A percentile compares a stretch with the other conserved stretches of the same genome.
Evolutionary conservation across 352 stramenopile genomes (phyloP).

Genomic region (Globisporangium uncinulatum): DNA sequence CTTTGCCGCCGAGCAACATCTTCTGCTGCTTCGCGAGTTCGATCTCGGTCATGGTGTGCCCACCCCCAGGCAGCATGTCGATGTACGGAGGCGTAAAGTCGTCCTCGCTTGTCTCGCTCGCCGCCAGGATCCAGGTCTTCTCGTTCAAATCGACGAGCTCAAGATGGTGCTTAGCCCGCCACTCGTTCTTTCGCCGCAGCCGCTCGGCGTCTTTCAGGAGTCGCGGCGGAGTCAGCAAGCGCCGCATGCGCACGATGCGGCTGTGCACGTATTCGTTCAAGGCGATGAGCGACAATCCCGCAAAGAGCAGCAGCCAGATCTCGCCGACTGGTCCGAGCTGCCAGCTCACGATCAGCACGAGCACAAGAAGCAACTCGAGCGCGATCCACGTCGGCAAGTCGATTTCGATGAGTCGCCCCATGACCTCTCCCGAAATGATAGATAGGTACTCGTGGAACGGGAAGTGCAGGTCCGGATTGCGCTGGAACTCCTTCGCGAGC

Average conservation of each 20-base stretch:
- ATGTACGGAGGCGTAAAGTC: slow-evolving; percentile 53
- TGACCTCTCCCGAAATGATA: slow-evolving; percentile 71
- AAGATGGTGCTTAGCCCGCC: slow-evolving; percentile 42
- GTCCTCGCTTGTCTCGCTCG: slow-evolving; percentile 13
- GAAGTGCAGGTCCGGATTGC: slow-evolving; percentile 44
- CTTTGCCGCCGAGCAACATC: slow-evolving; percentile 30
- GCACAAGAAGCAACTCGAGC: slow-evolving; percentile 47
- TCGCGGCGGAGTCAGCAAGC: slow-evolving; percentile 42
- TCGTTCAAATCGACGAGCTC: slow-evolving; percentile 26
- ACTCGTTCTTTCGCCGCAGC: slow-evolving; percentile 46
- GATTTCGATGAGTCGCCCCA: slow-evolving; percentile 67
- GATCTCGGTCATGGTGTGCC: slow-evolving; percentile 27
- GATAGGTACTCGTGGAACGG: slow-evolving; percentile 77
- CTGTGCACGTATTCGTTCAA: slow-evolving; percentile 45
- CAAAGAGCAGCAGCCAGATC: slow-evolving; percentile 32
- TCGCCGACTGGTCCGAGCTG: slow-evolving; percentile 27
- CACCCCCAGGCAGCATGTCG: slow-evolving; percentile 29
- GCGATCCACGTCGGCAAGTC: slow-evolving; percentile 64
- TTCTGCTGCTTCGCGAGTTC: slow-evolving; percentile 36
- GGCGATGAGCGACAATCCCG: slow-evolving; percentile 30
- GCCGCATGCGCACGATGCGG: slow-evolving; percentile 46
- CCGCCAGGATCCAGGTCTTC: slow-evolving; percentile 41
- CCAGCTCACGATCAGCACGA: slow-evolving; percentile 40
- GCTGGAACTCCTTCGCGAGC: slow-evolving; percentile 63
- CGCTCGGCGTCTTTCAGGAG: slow-evolving; percentile 54